These are phyloP conservation scores for Chenopodium berlandieri DNA, from an alignment of 148 eudicot genomes.

Conservation along the genomic window DNA sequence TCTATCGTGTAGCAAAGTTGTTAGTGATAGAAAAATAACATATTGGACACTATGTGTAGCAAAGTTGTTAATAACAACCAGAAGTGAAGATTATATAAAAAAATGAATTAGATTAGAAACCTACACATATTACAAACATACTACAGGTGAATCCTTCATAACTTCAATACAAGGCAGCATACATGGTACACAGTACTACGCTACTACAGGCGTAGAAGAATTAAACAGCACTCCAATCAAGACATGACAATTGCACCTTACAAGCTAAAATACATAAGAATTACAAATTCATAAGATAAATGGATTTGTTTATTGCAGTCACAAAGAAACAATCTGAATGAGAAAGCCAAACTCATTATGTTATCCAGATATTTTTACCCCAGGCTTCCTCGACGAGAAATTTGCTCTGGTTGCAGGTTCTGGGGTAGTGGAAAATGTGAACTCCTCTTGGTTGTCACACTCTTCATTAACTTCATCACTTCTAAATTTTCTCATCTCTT, in stretches of 20 bases:
- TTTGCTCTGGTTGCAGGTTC: conserved; percentile 50
- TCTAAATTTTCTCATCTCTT: conserved; percentile 35
- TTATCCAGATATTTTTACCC: conserved; percentile 31
- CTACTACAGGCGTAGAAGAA: neutral
- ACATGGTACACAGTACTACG: too few relatives aligned
- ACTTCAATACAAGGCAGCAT: conserved; percentile 1
- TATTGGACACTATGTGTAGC: neutral
- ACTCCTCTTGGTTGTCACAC: conserved; percentile 29
- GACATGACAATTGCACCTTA: neutral
- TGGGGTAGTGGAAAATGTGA: conserved; percentile 45
- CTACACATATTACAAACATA: neutral
- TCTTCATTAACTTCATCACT: conserved; percentile 25
- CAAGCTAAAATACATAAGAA: neutral
- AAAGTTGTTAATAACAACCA: neutral
- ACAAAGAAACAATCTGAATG: conserved; percentile 2
- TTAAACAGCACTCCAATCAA: conserved; percentile 11
- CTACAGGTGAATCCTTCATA: neutral
- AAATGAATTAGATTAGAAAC: neutral
- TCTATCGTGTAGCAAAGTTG: neutral
- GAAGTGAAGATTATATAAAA: too few relatives aligned
- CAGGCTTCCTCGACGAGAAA: conserved; percentile 31
- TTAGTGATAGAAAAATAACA: neutral
- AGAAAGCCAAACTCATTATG: neutral
- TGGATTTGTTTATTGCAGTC: neutral
- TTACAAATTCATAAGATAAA: neutral